Percentiles rank a stretch among this genome's conserved stretches.
These are phyloP conservation scores for Peniophora sp. DNA, from an alignment of 1,284 basidiomycete genomes.

Conservation along the genomic window DNA sequence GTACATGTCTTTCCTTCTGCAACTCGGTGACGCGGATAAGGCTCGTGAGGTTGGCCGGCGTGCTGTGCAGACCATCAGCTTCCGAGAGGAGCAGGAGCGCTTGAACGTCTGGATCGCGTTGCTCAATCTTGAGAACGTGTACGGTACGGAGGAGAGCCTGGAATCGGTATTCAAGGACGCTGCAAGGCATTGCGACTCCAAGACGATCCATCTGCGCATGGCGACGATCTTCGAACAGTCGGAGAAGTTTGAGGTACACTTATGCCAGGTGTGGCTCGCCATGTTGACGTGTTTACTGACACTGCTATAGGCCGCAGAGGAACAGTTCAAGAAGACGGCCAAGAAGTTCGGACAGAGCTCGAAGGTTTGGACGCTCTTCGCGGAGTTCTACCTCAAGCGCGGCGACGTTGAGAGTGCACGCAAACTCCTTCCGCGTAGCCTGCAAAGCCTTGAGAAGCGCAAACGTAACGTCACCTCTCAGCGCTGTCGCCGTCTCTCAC, in stretches of 20 bases:
- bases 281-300: no score
- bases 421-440: conserved; percentile 78
- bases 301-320: conserved; percentile 69
- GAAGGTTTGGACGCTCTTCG: conserved; percentile 89
- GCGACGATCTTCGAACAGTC: conserved; percentile 81
- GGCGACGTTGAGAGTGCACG: conserved; percentile 76
- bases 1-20: conserved; percentile 98
- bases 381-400: conserved; percentile 71
- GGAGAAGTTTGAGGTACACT: conserved; percentile 69
- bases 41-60: conserved; percentile 83
- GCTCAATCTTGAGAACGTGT: conserved; percentile 92
- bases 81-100: conserved; percentile 95
- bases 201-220: conserved; percentile 81
- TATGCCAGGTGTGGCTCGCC: neutral
- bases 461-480: conserved; percentile 55
- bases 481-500: neutral
- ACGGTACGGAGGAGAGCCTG: conserved; percentile 78
- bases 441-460: conserved; percentile 90
- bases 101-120: conserved; percentile 97
- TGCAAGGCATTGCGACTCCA: conserved; percentile 84
- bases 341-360: conserved; percentile 92
- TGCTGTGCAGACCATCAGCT: conserved; percentile 85
- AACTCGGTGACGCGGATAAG: conserved; percentile 92
- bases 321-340: conserved; percentile 74
- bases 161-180: conserved; percentile 88